Base-by-base conservation (phyloP, 1,284 basidiomycete species). In the Tremellales sp. region DNA sequence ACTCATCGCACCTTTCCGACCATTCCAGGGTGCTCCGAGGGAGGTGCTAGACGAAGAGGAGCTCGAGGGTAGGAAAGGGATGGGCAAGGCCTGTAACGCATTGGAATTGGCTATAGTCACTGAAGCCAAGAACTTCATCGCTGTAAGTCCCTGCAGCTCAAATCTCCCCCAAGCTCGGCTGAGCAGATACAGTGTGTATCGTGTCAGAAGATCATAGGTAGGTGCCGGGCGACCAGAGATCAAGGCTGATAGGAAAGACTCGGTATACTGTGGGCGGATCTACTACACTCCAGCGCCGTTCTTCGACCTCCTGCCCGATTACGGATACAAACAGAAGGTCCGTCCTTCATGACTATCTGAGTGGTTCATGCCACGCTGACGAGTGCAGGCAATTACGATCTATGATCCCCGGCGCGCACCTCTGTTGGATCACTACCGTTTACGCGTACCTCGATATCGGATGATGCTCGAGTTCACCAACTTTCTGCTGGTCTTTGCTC, bases 241-340 rank as follows among this genome's bases (percentile, higher is more conserved):
- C n/a, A n/a, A n/a, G n/a, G n/a, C 33, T 36, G 33, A 36, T 36
- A 8, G 8, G 27, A n/a, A n/a, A 45, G 43, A 45, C 21, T 46
- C 45, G 23, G 45, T 46, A 6, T 46, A 37, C 22, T 46, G 25
- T n/a, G 45, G 45, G 10, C 11, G 45, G 35, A 46, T 46, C 4
- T 46, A 35, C 13, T 46, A 46, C 22, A 40, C 45, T 15, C 45
- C 45, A 5, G 26, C 45, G 27, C 15, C 45, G 4, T 46, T 27
- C 17, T 40, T 46, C 19, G 45, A 46, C 23, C 21, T 53, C 1
- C 21, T 53, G 4, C 51, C 51, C 35, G 51, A 53, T 40, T 24
- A 43, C 12, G 22, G 43, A 11, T 53, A 53, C 40, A 53, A 53
- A 27, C 51, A 53, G 25, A 53, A 53, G 21, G 50, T 52, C n/a